Percentiles rank a stretch among this genome's conserved stretches.
These are phyloP conservation scores for Marsdenia floribunda DNA, from an alignment of 257 asterid species.

Conservation along the genomic window DNA sequence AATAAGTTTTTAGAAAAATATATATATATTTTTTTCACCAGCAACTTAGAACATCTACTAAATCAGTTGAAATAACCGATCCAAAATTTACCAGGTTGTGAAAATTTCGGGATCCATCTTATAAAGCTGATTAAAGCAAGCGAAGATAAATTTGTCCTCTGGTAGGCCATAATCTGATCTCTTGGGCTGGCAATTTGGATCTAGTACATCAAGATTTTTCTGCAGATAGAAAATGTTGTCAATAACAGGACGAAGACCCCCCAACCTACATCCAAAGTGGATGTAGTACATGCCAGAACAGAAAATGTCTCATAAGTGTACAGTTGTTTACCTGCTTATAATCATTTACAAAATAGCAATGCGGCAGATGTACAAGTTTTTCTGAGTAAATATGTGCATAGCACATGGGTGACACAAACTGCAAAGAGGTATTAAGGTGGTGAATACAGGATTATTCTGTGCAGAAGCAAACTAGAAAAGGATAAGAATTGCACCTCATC, in stretches of 20 bases:
- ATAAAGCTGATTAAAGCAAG: constrained; percentile 98
- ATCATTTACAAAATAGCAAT: constrained; percentile 96
- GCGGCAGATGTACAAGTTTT: constrained; percentile 92
- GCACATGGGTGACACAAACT: constrained; percentile 89
- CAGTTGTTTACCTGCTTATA: constrained; percentile 72
- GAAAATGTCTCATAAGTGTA: neutral
- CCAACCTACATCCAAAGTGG: neutral
- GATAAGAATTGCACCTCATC: constrained; percentile 59
- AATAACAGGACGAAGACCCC: neutral
- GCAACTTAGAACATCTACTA: neutral
- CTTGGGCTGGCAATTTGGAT: constrained; percentile 65
- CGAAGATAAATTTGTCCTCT: constrained; percentile 87
- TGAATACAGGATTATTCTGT: constrained; percentile 3
- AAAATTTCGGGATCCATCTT: constrained; percentile 99
- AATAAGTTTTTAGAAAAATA: no score
- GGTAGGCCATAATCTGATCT: constrained; percentile 97
- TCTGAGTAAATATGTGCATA: constrained; percentile 88
- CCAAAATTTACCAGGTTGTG: constrained; percentile 56
- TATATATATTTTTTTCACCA: neutral
- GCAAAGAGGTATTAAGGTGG: constrained; percentile 15
- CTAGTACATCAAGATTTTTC: constrained; percentile 95
- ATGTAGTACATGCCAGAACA: neutral
- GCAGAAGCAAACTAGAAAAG: constrained; percentile 6
- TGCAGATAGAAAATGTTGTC: constrained; percentile 18
- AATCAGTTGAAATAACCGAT: neutral